phyloP scores from a whole-genome alignment of 768 basidiomycete species.

The Agrocybe pediades region DNA sequence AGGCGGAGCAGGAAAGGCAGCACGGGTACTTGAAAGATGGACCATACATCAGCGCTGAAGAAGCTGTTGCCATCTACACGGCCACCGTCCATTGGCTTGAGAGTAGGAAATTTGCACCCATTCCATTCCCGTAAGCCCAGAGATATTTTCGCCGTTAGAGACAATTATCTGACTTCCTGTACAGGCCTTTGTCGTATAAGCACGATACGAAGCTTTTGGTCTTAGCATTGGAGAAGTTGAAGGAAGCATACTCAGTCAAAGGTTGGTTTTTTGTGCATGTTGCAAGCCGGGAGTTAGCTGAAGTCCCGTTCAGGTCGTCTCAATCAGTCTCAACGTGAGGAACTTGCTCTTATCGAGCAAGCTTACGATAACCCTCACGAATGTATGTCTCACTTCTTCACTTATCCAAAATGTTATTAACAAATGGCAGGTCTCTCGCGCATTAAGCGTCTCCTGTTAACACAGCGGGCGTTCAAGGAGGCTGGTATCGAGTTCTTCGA shows the following conservation, averaged over 20 bases:
- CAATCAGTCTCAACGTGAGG: conserved; percentile 98
- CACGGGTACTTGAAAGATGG: conserved; percentile 99
- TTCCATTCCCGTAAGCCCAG: conserved; percentile 83
- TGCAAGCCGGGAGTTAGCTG: too few relatives aligned
- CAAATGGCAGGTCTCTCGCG: conserved; percentile 72
- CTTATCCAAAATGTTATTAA: background rate
- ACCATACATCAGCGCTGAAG: conserved; percentile 98
- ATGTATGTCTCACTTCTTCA: conserved; percentile 48
- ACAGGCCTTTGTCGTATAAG: conserved; percentile 93
- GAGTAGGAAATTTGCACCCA: conserved; percentile 96
- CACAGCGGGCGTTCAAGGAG: conserved; percentile 99
- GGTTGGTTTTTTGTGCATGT: conserved; percentile 33
- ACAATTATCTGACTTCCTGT: background rate
- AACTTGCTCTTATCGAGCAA: conserved; percentile 96
- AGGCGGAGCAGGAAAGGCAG: conserved; percentile 98
- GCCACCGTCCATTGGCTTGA: conserved; percentile 99
- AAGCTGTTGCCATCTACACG: conserved; percentile 98
- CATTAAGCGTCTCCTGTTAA: conserved; percentile 95
- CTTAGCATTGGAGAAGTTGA: conserved; percentile 94
- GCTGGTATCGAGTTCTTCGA: conserved; percentile 97
- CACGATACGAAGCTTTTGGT: conserved; percentile 98
- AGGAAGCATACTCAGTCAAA: conserved; percentile 98
- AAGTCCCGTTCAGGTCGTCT: conserved; percentile 58
- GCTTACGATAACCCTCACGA: conserved; percentile 99
- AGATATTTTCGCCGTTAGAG: background rate